A percentile compares a stretch with the other conserved stretches of the same genome.
phyloP scores from a whole-genome alignment of 306 rosid species.

The Trifolium pratense region DNA sequence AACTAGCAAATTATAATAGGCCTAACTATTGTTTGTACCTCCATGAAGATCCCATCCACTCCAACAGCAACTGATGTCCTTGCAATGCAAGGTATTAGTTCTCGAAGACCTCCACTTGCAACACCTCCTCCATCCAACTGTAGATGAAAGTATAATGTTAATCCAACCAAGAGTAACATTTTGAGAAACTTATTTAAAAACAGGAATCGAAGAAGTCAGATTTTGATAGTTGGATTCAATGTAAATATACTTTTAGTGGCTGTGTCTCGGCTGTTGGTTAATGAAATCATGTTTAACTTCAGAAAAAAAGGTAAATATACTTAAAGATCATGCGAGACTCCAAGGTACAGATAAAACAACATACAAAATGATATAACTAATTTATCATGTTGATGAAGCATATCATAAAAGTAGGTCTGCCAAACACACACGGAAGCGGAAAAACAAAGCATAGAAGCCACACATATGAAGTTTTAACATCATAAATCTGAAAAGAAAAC shows the following conservation, averaged over 20 bases:
- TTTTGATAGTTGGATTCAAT: constrained; percentile 17
- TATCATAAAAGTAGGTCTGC: too few species aligned
- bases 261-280: too few species aligned
- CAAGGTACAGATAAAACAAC: background rate
- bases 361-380: background rate
- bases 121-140: constrained; percentile 98
- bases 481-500: background rate
- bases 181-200: constrained; percentile 8
- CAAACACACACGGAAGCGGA: too few species aligned
- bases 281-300: too few species aligned
- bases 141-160: constrained; percentile 43
- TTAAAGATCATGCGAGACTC: background rate
- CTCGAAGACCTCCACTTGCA: constrained; percentile 98
- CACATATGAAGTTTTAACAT: background rate
- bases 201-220: constrained; percentile 20
- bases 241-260: background rate
- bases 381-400: background rate
- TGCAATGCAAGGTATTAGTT: constrained; percentile 94
- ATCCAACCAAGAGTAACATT: constrained; percentile 22
- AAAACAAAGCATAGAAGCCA: background rate
- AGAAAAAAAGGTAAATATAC: background rate
- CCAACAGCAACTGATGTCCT: constrained; percentile 97
- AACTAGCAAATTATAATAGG: constrained; percentile 6
- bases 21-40: constrained; percentile 56
- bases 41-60: constrained; percentile 98